A percentile compares a stretch with the other conserved stretches of the same genome.
These are phyloP conservation scores for Oxytropis ochrocephala DNA, from an alignment of 306 rosid genomes.

Conservation along the genomic window DNA sequence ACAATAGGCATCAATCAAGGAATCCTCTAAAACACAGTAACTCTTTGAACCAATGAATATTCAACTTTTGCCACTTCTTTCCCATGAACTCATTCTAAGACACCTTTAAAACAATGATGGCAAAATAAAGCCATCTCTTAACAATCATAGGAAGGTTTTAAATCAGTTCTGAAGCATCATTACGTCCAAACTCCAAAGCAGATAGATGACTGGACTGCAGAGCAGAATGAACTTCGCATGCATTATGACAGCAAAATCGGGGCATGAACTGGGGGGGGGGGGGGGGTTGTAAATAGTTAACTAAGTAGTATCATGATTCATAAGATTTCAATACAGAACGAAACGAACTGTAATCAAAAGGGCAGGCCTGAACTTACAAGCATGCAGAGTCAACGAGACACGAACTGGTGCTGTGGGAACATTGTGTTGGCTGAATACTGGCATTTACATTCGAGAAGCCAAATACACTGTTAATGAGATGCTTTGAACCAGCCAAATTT, in stretches of 20 bases:
- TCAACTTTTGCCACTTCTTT: background rate
- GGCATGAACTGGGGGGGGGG: background rate
- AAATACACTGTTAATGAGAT: slow-evolving; percentile 48
- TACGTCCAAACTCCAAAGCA: background rate
- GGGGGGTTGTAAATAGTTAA: background rate
- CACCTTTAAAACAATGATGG: background rate
- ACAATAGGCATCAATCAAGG: background rate
- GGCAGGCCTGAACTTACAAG: slow-evolving; percentile 47
- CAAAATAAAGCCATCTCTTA: background rate
- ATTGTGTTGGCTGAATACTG: slow-evolving; percentile 22
- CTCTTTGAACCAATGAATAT: slow-evolving; percentile 1
- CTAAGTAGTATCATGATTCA: background rate
- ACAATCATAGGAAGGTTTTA: background rate
- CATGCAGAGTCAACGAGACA: slow-evolving; percentile 43
- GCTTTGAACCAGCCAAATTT: slow-evolving; percentile 39
- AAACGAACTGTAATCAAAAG: background rate
- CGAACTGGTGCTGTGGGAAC: slow-evolving; percentile 29
- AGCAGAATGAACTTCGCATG: slow-evolving; percentile 3
- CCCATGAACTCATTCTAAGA: background rate
- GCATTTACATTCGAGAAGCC: slow-evolving; percentile 40
- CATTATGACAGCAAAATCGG: slow-evolving; percentile 1
- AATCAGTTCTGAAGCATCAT: background rate
- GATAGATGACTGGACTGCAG: background rate
- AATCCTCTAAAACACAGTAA: background rate
- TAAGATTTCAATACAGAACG: slow-evolving; percentile 2